Evolutionary conservation across 805 yeast species (phyloP), one percentile per base, ranked within the genome.

Genomic region (Metschnikowia shivogae): DNA sequence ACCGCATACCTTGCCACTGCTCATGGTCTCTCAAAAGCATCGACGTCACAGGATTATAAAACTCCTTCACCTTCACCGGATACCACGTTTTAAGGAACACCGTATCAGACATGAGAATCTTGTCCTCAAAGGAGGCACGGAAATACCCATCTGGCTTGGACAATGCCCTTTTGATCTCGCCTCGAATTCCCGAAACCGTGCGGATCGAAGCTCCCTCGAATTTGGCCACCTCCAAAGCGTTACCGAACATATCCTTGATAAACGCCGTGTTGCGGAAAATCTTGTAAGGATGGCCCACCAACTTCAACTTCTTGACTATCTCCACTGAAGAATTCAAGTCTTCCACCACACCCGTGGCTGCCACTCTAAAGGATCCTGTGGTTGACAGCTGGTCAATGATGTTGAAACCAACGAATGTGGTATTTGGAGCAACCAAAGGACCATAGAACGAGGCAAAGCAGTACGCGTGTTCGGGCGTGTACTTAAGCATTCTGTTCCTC

Each of bases 201-300:
- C 89, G 86, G 61, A 93, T 89, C 37, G 89, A 84, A 0, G 99
- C 99, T 47, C 99, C 99, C 70, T 93, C 99, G 61, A 93, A 93
- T 63, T 89, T 87, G 33, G 98, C 98, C 46, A 92, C 96, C 68
- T 93, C 99, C 67, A 93, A 74, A 0, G 95, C 78, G 48, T 93
- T 83, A 24, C 85, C 74, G 64, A 93, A 93, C 99, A 93, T 93
- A 59, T 92, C 97, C 67, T 89, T 92, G 60, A 93, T 84, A 63
- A 95, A 93, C 1, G 99, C 99, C 4, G 99, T 93, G 68, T 93
- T 93, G 61, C 89, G 84, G 80, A 84, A 92, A 39, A 93, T 80
- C 73, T 93, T 90, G 65, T 85, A 81, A 17, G 99, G 98, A 63
- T 89, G 78, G 40, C 99, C 99, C 33, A 93, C 96, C 45, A 93